A percentile compares a stretch with the other conserved stretches of the same genome.
Evolutionary conservation across 2,329 filamentous ascomycete genomes (phyloP).

Genomic region (Botryotinia calthae): DNA sequence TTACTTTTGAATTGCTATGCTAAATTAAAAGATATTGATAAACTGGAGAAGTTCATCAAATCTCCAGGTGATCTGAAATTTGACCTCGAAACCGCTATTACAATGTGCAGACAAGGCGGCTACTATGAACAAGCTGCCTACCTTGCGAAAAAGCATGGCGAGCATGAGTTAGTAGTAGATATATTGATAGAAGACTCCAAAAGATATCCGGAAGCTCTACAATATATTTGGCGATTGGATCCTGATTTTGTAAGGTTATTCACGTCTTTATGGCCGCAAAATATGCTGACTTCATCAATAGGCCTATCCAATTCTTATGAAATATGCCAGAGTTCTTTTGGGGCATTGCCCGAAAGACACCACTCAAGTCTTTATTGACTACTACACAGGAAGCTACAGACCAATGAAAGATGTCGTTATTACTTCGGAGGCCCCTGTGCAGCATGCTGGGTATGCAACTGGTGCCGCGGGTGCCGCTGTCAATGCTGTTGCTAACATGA

Average conservation of each 20-base stretch:
- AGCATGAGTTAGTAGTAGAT: constrained; percentile 90
- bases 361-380: constrained; percentile 87
- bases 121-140: constrained; percentile 98
- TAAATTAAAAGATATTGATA: constrained; percentile 94
- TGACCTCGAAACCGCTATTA: constrained; percentile 93
- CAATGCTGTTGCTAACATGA: constrained; percentile 81
- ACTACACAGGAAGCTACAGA: constrained; percentile 83
- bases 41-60: constrained; percentile 95
- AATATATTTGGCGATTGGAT: constrained; percentile 87
- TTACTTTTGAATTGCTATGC: constrained; percentile 95
- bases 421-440: constrained; percentile 24
- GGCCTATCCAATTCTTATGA: constrained; percentile 88
- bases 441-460: constrained; percentile 36
- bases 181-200: constrained; percentile 95
- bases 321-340: constrained; percentile 87
- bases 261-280: not conserved
- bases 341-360: constrained; percentile 81
- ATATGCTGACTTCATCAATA: constrained; percentile 40
- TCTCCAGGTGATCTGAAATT: constrained; percentile 93
- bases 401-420: constrained; percentile 61
- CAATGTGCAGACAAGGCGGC: constrained; percentile 94
- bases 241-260: constrained; percentile 62
- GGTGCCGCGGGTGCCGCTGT: constrained; percentile 60
- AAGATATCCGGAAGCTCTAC: constrained; percentile 80
- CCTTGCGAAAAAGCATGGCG: constrained; percentile 87